Evolutionary conservation across 495 filamentous ascomycete genomes (phyloP), one percentile per base, ranked within the genome.

Genomic region (Penicillium samsonianum): DNA sequence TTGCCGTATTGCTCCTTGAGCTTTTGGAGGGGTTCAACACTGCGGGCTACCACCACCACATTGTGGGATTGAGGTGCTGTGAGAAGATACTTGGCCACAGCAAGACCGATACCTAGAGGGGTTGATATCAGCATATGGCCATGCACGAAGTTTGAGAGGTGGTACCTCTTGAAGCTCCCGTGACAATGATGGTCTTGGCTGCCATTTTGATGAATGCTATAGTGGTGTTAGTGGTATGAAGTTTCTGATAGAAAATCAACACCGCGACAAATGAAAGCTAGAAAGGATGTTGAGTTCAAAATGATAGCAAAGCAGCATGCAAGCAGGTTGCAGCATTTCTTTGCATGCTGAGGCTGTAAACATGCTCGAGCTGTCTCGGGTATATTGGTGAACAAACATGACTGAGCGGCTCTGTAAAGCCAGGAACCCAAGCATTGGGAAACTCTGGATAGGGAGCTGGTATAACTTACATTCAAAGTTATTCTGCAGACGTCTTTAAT

Each of bases 41-140:
- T 89, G 55, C 94, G 86, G 14, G 94, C 88, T 28, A 93, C 77
- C 5, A 90, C 76, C 40, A 96, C 83, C 19, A 96, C 79, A 45
- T 88, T 90, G 75, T 90, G 84, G 0, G 77, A 75, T 53, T 75
- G 69, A 6, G 73, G 66, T 10, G 80, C 68, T n/a, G 77, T 60
- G 50, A 97, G 82, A 33, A 98, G 83, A 64, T 84, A 81, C 60
- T 88, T 78, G 28, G 89, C 81, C 25, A 93, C 83, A 10, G 90
- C 90, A 22, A 89, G 82, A 46, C 94, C 94, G 58, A 98, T 89
- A 35, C 94, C 93, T 78, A 19, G 51, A 30, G n/a, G 19, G 33
- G 7, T 17, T 16, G n/a, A 19, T 57, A 33, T 61, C 33, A 63
- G 26, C 47, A 4, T 33, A 22, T 28, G 12, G 1, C 4, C 14